phyloP scores from a whole-genome alignment of 2,329 filamentous ascomycete species.

The Beauveria sp. region DNA sequence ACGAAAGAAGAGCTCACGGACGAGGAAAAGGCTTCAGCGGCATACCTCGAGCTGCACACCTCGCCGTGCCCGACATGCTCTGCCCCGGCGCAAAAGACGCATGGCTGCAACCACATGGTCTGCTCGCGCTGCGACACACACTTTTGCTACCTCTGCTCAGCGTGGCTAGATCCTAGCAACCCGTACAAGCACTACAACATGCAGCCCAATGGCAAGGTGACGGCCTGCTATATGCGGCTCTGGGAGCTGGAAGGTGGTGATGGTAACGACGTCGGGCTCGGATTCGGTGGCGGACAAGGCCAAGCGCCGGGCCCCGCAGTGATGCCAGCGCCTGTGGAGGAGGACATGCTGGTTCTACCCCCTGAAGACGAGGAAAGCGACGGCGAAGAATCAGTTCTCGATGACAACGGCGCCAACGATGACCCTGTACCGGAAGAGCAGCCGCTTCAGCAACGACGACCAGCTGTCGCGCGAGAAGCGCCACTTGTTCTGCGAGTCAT shows the following conservation, averaged over 20 bases:
- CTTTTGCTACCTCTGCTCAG: slow-evolving; percentile 89
- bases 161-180: slow-evolving; percentile 74
- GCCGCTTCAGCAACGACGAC: slow-evolving; percentile 9
- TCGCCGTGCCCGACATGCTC: slow-evolving; percentile 84
- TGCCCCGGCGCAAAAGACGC: slow-evolving; percentile 78
- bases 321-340: slow-evolving; percentile 13
- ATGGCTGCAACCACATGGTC: slow-evolving; percentile 95
- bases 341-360: slow-evolving; percentile 17
- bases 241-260: slow-evolving; percentile 89
- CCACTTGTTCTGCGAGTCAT: slow-evolving; percentile 50
- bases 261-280: slow-evolving; percentile 43
- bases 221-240: slow-evolving; percentile 72
- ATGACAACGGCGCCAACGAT: not conserved
- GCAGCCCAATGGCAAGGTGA: slow-evolving; percentile 40
- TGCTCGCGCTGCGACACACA: slow-evolving; percentile 85
- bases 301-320: slow-evolving; percentile 14
- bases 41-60: slow-evolving; percentile 75
- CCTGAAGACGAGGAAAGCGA: slow-evolving; percentile 26
- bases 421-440: not conserved
- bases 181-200: slow-evolving; percentile 87
- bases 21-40: slow-evolving; percentile 79
- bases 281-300: slow-evolving; percentile 31
- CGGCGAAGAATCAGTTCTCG: slow-evolving; percentile 17
- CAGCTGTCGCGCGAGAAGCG: slow-evolving; percentile 44
- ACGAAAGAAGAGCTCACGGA: slow-evolving; percentile 64